A percentile compares a stretch with the other conserved stretches of the same genome.
These are phyloP conservation scores for Phytophthora agathidicida DNA, from an alignment of 352 stramenopile species.

Conservation along the genomic window DNA sequence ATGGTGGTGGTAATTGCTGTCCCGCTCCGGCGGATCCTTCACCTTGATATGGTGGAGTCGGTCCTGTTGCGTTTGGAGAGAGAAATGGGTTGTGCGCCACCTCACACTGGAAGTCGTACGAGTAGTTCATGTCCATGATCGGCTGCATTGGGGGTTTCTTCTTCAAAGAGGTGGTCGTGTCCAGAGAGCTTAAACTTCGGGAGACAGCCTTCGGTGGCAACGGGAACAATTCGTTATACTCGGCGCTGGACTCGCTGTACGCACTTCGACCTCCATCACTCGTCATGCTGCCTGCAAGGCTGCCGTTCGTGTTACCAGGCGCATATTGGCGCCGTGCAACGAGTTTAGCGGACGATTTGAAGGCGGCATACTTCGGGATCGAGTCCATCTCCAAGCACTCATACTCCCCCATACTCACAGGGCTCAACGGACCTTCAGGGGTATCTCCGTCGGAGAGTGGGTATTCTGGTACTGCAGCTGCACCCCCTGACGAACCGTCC, in stretches of 20 bases:
- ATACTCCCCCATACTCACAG: slow-evolving; percentile 67
- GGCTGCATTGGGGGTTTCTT: slow-evolving; percentile 29
- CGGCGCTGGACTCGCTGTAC: slow-evolving; percentile 24
- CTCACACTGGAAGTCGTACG: slow-evolving; percentile 71
- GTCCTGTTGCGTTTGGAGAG: slow-evolving; percentile 20
- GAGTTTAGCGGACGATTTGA: slow-evolving; percentile 55
- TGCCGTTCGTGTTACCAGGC: slow-evolving; percentile 13
- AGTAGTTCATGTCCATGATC: slow-evolving; percentile 72
- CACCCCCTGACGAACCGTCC: slow-evolving; percentile 7
- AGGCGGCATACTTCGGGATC: slow-evolving; percentile 76
- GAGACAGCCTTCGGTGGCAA: slow-evolving; percentile 25
- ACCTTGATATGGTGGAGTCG: not conserved
- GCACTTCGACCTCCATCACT: slow-evolving; percentile 30
- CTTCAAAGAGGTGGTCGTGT: slow-evolving; percentile 6
- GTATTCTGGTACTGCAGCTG: slow-evolving; percentile 6
- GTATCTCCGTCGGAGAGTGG: slow-evolving; percentile 28
- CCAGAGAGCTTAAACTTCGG: slow-evolving; percentile 30
- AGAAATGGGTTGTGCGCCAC: slow-evolving; percentile 62
- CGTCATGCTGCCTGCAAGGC: slow-evolving; percentile 24
- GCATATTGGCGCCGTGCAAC: slow-evolving; percentile 27
- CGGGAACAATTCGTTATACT: slow-evolving; percentile 42
- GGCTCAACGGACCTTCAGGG: slow-evolving; percentile 42
- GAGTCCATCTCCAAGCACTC: slow-evolving; percentile 77
- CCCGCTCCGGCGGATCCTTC: not conserved
- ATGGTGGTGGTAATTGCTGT: not conserved